A percentile compares a stretch with the other conserved stretches of the same genome.
Conservation (phyloP, 768 basidiomycete genomes). For the Amanita subjunquillea region DNA sequence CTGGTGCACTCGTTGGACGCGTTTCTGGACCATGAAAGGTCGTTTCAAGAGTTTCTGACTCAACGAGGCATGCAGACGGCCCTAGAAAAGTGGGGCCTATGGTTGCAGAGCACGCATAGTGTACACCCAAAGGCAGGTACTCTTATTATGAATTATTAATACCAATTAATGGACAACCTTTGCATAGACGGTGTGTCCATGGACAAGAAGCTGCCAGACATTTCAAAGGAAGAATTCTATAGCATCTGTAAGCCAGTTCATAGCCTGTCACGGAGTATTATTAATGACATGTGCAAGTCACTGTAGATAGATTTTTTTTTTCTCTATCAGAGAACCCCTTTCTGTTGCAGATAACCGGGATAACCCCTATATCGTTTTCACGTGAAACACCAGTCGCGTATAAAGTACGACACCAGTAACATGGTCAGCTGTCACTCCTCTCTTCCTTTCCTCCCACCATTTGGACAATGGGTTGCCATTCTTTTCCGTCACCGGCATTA, state of each 20-base stretch:
- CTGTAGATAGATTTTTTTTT: no score
- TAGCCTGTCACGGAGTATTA: not conserved
- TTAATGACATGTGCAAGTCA: conserved; percentile 15
- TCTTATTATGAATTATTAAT: not conserved
- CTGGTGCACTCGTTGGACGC: conserved; percentile 28
- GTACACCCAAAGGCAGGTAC: conserved; percentile 25
- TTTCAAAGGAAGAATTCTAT: conserved; percentile 28
- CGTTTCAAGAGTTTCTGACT: conserved; percentile 23
- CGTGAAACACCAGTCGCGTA: no score
- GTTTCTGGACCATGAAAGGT: conserved; percentile 27
- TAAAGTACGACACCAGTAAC: no score
- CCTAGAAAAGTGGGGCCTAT: conserved; percentile 17
- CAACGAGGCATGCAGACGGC: conserved; percentile 13
- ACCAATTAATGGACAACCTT: not conserved
- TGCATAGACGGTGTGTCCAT: conserved; percentile 20
- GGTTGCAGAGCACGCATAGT: conserved; percentile 16
- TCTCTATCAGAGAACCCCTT: no score
- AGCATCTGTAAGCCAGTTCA: conserved; percentile 21
- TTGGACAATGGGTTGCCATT: no score
- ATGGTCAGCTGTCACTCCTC: no score
- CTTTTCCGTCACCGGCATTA: no score
- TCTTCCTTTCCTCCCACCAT: no score
- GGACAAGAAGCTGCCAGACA: conserved; percentile 22
- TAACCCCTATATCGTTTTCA: no score
- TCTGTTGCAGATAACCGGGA: no score